Base-by-base conservation (phyloP, 2,329 filamentous ascomycete species). In the Dactylonectria macrodidyma region DNA sequence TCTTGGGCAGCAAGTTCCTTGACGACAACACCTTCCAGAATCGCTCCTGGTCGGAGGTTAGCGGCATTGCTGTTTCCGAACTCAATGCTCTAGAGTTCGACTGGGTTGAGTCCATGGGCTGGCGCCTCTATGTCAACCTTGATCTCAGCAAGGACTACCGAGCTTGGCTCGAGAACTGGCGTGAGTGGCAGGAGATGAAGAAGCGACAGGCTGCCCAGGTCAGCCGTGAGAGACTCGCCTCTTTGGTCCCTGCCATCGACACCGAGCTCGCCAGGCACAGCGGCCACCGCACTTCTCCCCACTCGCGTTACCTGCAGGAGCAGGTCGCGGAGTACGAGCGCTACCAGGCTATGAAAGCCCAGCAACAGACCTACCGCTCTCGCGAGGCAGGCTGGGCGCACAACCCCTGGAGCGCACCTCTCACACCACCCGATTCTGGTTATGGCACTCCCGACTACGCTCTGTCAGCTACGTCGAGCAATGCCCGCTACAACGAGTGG, bases 21-120 rank as follows among this genome's bases (percentile, higher is more conserved):
- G 95, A 98, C 77, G 95, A 97, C 86, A 97, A 97, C 83, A 98
- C 95, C 6, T 98, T 98, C 83, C 95, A 97, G 86, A 98, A 97
- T 84, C 92, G 94, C 62, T 97, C 95, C 1, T 98, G 95, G 95
- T 94, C 95, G 5, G 95, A 98, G 78, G 95, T 98, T 59, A 97
- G 94, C 81, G 94, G 93, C 69, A 97, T 98, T 73, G 87, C 91
- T 36, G 94, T 97, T 22, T 83, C 88, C 3, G 94, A 97, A 78
- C 87, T 98, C 73, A 97, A 97, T 83, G 86, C 88, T 67, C 88
- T 97, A 80, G 95, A 98, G 84, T 90, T 92, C 76, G 92, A 97
- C 75, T 98, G 95, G 95, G 87, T 98, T 47, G 87, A 90, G 62
- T 91, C 91, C 48, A 96, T 97, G 79, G 87, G 90, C 74, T 97